phyloP scores from a whole-genome alignment of 768 basidiomycete species.

The Mrakia blollopis region DNA sequence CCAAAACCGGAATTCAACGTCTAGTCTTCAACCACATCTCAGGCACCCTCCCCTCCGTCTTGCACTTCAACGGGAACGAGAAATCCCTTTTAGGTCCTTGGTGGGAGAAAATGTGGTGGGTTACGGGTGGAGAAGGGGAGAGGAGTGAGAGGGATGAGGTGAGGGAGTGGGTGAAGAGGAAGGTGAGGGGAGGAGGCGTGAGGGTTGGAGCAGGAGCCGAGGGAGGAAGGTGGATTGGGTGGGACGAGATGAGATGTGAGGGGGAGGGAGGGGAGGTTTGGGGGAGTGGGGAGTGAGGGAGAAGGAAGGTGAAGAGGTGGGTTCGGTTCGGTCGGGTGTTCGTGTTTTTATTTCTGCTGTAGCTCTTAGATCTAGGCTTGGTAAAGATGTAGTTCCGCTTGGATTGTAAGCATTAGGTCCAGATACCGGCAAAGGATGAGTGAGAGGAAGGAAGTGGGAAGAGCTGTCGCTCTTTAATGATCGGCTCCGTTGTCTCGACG shows the following conservation, averaged over 20 bases:
- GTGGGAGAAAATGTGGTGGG: constrained; percentile 9
- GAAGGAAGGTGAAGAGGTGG: not conserved
- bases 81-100: not conserved
- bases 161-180: not conserved
- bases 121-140: not conserved
- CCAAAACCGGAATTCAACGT: not conserved
- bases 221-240: constrained; percentile 7
- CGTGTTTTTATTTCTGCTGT: not conserved
- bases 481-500: no score
- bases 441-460: no score
- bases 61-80: constrained; percentile 16
- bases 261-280: not conserved
- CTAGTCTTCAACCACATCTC: not conserved
- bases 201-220: not conserved
- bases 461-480: no score
- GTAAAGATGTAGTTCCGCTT: no score
- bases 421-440: no score
- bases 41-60: not conserved
- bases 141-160: not conserved
- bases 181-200: not conserved
- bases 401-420: no score
- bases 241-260: constrained; percentile 12
- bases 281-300: not conserved
- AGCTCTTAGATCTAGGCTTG: no score
- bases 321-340: not conserved